A percentile compares a stretch with the other conserved stretches of the same genome.
phyloP scores from a whole-genome alignment of 2,329 filamentous ascomycete species.

The Aspergillus tubingensis region DNA sequence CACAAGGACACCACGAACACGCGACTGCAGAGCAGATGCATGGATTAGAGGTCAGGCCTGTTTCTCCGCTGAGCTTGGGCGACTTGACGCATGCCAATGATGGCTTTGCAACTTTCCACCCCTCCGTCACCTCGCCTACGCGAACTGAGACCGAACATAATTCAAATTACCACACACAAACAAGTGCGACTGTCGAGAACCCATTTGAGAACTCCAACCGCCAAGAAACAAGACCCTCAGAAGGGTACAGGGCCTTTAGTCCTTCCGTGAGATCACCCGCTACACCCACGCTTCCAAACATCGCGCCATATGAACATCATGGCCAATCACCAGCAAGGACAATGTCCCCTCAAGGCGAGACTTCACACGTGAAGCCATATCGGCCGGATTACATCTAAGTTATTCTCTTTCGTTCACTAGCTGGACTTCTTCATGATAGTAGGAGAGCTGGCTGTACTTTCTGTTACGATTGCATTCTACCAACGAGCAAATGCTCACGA shows the following conservation, averaged over 20 bases:
- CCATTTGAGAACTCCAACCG: neutral
- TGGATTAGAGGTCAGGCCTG: neutral
- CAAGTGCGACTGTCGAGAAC: neutral
- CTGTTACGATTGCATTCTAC: conserved; percentile 28
- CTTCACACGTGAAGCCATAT: neutral
- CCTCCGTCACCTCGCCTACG: neutral
- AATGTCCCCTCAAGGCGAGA: neutral
- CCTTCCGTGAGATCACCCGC: neutral
- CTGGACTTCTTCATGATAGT: conserved; percentile 18
- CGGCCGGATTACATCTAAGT: neutral
- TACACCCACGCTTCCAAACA: neutral
- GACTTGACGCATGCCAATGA: neutral
- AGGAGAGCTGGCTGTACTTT: conserved; percentile 32
- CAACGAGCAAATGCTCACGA: neutral
- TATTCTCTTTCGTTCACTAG: neutral
- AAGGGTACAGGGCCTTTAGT: neutral
- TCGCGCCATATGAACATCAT: neutral
- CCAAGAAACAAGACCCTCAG: neutral
- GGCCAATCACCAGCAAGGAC: neutral
- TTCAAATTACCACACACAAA: neutral
- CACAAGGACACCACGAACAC: neutral
- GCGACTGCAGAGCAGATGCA: neutral
- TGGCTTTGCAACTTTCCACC: neutral
- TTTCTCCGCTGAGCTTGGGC: neutral
- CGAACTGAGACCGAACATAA: neutral